phyloP scores from a whole-genome alignment of 2,329 filamentous ascomycete species.

The Scytalidium lignicola region DNA sequence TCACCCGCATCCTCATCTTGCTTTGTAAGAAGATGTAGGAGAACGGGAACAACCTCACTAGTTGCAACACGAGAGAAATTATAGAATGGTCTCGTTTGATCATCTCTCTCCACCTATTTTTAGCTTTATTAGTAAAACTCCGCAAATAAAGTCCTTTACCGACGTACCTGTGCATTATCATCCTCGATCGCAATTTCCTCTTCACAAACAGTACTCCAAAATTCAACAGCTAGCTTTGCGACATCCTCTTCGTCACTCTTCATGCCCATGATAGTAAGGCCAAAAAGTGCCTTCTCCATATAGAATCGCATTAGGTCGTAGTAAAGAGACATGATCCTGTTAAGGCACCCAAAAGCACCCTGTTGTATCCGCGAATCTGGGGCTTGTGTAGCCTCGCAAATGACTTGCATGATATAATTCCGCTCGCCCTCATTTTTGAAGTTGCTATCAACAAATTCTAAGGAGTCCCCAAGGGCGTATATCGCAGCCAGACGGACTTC shows the following conservation, averaged over 20 bases:
- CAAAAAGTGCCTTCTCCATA: conserved; percentile 99
- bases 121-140: neutral
- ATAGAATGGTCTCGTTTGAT: conserved; percentile 80
- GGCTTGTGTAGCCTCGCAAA: conserved; percentile 97
- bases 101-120: conserved; percentile 21
- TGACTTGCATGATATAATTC: conserved; percentile 99
- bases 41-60: conserved; percentile 87
- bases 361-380: conserved; percentile 88
- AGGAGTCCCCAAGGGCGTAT: conserved; percentile 87
- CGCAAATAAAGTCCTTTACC: neutral
- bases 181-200: conserved; percentile 98
- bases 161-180: conserved; percentile 74
- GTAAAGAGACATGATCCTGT: conserved; percentile 97
- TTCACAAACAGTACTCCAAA: conserved; percentile 99
- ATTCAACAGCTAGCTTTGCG: conserved; percentile 95
- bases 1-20: conserved; percentile 96
- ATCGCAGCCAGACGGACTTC: conserved; percentile 93
- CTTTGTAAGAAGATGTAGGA: conserved; percentile 84
- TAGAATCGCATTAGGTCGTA: conserved; percentile 99
- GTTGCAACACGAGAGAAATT: conserved; percentile 93
- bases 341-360: conserved; percentile 92
- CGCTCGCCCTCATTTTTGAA: conserved; percentile 99
- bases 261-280: conserved; percentile 96
- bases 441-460: conserved; percentile 96
- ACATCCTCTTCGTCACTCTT: conserved; percentile 97